Base-by-base conservation (phyloP, 2,329 filamentous ascomycete species). In the Intubia oerlemansii region DNA sequence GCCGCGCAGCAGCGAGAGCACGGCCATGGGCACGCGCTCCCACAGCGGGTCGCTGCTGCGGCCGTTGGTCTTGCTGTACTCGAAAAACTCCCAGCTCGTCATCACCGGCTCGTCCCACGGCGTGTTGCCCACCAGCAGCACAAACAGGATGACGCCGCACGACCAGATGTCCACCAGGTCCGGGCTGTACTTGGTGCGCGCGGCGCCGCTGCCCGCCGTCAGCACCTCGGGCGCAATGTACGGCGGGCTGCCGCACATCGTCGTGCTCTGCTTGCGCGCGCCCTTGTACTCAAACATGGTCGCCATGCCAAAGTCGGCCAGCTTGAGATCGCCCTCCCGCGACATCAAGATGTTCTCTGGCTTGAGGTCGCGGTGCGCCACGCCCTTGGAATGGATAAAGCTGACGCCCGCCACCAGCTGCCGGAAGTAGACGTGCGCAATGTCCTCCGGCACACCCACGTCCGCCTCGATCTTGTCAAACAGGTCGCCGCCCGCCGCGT, bases 381-480 rank as follows among this genome's bases (percentile, higher is more conserved):
- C 78, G 13, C 88, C 88, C 49, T 88, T 93, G 19, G 78, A 80
- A 52, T 98, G 88, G 66, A 95, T 90, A 53, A 84, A 98, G 44
- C 75, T 75, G 36, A 95, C 78, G 7, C 85, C 88, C 45, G 72
- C 72, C 41, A 95, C 66, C 36, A 98, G 65, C 53, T 98, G 88
- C 3, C 74, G 66, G 49, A 98, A 98, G 56, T 95, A 98, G 36
- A 93, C 69, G 47, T 98, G 90, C 19, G 88, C 85, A 45, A 98
- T 81, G 46, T 95, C 80, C 48, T 91, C 72, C 6, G 75, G 68
- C n/a, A 95, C 81, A 27, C 88, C 88, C 25, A 85, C 79, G 49
- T 98, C 88, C 12, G 88, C 84, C 53, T 98, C 90, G 41, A 98
- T 95, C 58, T 98, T 98, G 67, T 98, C 88, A 49, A 98, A 98